Evolutionary conservation across 2,329 filamentous ascomycete species (phyloP).

Genomic region (Xylaria sp.): DNA sequence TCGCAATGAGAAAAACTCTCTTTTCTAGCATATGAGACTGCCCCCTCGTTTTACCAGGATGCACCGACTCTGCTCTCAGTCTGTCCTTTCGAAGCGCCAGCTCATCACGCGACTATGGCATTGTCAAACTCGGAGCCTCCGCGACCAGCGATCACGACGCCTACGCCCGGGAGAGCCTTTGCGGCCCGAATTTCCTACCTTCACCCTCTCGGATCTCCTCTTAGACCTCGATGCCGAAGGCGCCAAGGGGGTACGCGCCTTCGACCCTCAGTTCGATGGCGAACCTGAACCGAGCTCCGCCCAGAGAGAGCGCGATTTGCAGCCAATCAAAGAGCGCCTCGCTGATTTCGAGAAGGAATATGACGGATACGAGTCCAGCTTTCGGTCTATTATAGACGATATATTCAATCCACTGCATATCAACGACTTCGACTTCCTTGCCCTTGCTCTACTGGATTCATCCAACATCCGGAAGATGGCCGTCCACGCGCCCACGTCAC

Average conservation of each 20-base stretch:
- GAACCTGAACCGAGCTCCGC: slow-evolving; percentile 1
- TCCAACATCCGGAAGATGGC: neutral
- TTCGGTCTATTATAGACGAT: slow-evolving; percentile 15
- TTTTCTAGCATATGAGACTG: neutral
- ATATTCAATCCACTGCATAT: slow-evolving; percentile 46
- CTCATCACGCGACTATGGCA: slow-evolving; percentile 16
- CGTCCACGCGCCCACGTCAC: neutral
- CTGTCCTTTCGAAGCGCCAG: slow-evolving; percentile 20
- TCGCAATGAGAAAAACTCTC: neutral
- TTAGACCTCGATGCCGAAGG: slow-evolving; percentile 60
- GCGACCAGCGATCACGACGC: neutral
- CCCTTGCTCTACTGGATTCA: slow-evolving; percentile 42
- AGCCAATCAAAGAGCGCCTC: slow-evolving; percentile 38
- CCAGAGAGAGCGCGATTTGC: slow-evolving; percentile 39
- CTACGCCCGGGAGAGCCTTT: slow-evolving; percentile 18
- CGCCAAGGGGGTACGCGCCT: slow-evolving; percentile 50
- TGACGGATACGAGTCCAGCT: slow-evolving; percentile 18
- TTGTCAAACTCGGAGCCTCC: slow-evolving; percentile 18
- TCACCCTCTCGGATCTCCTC: slow-evolving; percentile 50
- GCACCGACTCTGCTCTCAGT: slow-evolving; percentile 29
- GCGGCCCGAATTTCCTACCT: slow-evolving; percentile 1
- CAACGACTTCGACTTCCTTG: slow-evolving; percentile 51
- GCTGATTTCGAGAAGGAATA: slow-evolving; percentile 40
- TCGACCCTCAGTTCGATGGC: slow-evolving; percentile 46
- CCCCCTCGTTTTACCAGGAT: slow-evolving; percentile 22